These are phyloP conservation scores for Globisporangium echinulatum DNA, from an alignment of 352 stramenopile genomes.

Conservation along the genomic window DNA sequence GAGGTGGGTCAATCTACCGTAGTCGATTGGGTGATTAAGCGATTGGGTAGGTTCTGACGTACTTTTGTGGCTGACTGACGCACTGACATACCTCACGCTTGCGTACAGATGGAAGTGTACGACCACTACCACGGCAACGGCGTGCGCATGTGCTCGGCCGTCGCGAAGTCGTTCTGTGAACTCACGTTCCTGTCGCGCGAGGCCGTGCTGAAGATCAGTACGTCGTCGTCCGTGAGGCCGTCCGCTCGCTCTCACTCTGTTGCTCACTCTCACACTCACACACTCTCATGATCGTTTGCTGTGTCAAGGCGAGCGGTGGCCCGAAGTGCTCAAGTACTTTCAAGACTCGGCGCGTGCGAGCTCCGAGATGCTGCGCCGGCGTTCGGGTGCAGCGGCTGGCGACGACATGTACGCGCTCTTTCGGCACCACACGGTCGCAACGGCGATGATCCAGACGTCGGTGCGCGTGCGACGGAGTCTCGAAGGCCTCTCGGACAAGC, in stretches of 20 bases:
- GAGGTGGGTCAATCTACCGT: slow-evolving; percentile 28
- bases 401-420: slow-evolving; percentile 18
- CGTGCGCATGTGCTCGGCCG: slow-evolving; percentile 77
- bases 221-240: slow-evolving; percentile 6
- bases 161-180: slow-evolving; percentile 73
- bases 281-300: not conserved
- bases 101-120: slow-evolving; percentile 66
- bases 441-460: slow-evolving; percentile 31
- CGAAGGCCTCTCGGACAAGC: slow-evolving; percentile 1
- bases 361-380: slow-evolving; percentile 40
- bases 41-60: too few relatives aligned
- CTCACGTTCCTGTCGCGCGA: slow-evolving; percentile 76
- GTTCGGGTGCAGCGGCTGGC: slow-evolving; percentile 17
- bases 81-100: too few relatives aligned
- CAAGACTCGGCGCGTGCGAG: slow-evolving; percentile 25
- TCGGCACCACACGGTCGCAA: slow-evolving; percentile 17
- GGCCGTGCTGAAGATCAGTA: slow-evolving; percentile 69
- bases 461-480: slow-evolving; percentile 16
- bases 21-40: too few relatives aligned
- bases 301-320: slow-evolving; percentile 48
- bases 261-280: too few relatives aligned
- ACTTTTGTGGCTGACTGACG: too few relatives aligned
- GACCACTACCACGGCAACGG: slow-evolving; percentile 70
- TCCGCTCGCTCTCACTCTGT: too few relatives aligned
- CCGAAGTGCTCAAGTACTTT: slow-evolving; percentile 68